Evolutionary conservation across 2,329 filamentous ascomycete species (phyloP).

Genomic region (Aureobasidium sp.): DNA sequence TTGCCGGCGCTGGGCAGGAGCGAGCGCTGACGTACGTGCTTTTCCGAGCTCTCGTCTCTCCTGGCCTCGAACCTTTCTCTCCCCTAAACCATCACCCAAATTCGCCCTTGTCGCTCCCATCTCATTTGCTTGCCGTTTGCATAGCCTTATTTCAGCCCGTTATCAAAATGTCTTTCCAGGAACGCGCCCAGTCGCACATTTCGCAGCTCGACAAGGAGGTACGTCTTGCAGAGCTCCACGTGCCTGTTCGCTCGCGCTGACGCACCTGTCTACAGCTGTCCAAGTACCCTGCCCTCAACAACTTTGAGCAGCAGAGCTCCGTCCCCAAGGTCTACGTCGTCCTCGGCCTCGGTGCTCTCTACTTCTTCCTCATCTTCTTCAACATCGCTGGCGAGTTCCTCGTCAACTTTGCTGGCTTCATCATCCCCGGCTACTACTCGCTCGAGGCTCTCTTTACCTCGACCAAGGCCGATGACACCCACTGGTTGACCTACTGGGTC

Average conservation of each 20-base stretch:
- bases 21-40: not conserved
- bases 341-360: constrained; percentile 67
- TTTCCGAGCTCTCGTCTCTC: not conserved
- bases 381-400: constrained; percentile 85
- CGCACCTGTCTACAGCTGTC: constrained; percentile 54
- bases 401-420: constrained; percentile 78
- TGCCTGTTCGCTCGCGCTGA: constrained; percentile 17
- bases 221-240: constrained; percentile 29
- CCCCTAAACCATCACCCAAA: not conserved
- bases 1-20: constrained; percentile 1
- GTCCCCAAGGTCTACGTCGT: constrained; percentile 81
- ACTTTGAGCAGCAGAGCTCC: constrained; percentile 76
- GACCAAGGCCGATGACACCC: constrained; percentile 70
- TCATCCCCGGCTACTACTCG: constrained; percentile 79
- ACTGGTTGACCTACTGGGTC: constrained; percentile 80
- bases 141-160: constrained; percentile 1
- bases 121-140: constrained; percentile 14
- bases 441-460: constrained; percentile 67
- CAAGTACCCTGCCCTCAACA: constrained; percentile 76
- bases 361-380: constrained; percentile 89
- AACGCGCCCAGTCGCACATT: constrained; percentile 69
- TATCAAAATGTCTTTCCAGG: constrained; percentile 61
- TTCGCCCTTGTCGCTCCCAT: not conserved
- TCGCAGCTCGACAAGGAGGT: constrained; percentile 79
- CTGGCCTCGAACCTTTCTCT: constrained; percentile 3